A percentile compares a stretch with the other conserved stretches of the same genome.
Conservation (phyloP, 2,329 filamentous ascomycete species). For the Colletotrichum theobromicola region DNA sequence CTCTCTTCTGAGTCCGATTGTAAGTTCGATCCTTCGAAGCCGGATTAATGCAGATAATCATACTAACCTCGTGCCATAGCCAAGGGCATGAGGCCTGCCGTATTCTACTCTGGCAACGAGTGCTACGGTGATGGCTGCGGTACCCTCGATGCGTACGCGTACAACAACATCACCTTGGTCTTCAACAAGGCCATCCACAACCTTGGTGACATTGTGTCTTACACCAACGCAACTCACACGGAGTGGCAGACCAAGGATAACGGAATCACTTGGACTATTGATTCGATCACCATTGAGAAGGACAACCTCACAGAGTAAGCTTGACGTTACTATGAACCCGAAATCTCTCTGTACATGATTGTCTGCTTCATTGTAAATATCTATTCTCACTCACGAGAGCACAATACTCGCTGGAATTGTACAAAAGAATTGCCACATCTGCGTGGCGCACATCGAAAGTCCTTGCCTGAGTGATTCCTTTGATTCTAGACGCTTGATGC, state of each 20-base stretch:
- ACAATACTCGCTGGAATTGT: background rate
- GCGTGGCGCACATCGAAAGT: background rate
- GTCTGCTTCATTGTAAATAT: background rate
- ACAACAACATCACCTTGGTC: constrained; percentile 10
- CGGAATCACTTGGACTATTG: constrained; percentile 3
- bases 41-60: background rate
- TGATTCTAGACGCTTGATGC: background rate
- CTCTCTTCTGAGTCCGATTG: constrained; percentile 2
- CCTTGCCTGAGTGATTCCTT: background rate
- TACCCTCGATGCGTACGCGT: background rate
- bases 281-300: constrained; percentile 3
- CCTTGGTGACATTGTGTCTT: background rate
- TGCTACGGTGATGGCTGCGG: constrained; percentile 9
- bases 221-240: constrained; percentile 8
- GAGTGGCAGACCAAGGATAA: constrained; percentile 7
- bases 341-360: background rate
- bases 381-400: background rate
- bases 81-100: constrained; percentile 3
- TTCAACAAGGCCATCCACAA: constrained; percentile 1
- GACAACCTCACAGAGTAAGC: background rate
- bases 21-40: background rate
- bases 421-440: background rate
- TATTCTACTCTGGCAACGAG: constrained; percentile 10
- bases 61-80: background rate
- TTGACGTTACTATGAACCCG: no score